phyloP scores from a whole-genome alignment of 2,329 filamentous ascomycete species.

The Dactylellina leptospora region DNA sequence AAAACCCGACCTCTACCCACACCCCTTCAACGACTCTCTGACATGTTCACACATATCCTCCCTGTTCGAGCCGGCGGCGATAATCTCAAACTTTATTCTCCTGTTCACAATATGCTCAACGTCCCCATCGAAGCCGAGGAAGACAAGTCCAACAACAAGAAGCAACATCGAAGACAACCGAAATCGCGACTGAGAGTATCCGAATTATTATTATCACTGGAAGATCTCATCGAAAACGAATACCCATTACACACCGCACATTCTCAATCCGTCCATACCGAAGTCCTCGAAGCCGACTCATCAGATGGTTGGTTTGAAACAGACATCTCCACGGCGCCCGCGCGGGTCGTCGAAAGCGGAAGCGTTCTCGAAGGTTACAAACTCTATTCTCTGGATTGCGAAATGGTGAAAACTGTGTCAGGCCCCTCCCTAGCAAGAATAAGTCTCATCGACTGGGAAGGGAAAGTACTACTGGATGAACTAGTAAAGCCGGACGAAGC shows the following conservation, averaged over 20 bases:
- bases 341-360: conserved; percentile 77
- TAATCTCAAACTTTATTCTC: conserved; percentile 65
- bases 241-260: conserved; percentile 81
- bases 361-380: conserved; percentile 83
- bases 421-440: conserved; percentile 85
- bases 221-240: conserved; percentile 82
- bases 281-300: conserved; percentile 59
- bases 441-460: conserved; percentile 86
- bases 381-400: conserved; percentile 86
- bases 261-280: background rate
- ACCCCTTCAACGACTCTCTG: conserved; percentile 60
- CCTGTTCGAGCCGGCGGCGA: conserved; percentile 88
- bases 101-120: conserved; percentile 74
- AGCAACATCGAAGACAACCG: conserved; percentile 60
- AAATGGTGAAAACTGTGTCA: conserved; percentile 92
- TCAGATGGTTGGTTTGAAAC: conserved; percentile 84
- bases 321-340: conserved; percentile 71
- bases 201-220: conserved; percentile 74
- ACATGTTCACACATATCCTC: conserved; percentile 89
- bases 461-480: conserved; percentile 82
- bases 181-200: conserved; percentile 66
- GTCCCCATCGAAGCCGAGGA: conserved; percentile 83
- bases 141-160: conserved; percentile 69
- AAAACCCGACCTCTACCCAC: conserved; percentile 59
- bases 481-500: conserved; percentile 87